These are phyloP conservation scores for Tricholoma flavovirens DNA, from an alignment of 768 basidiomycete genomes.

Conservation along the genomic window DNA sequence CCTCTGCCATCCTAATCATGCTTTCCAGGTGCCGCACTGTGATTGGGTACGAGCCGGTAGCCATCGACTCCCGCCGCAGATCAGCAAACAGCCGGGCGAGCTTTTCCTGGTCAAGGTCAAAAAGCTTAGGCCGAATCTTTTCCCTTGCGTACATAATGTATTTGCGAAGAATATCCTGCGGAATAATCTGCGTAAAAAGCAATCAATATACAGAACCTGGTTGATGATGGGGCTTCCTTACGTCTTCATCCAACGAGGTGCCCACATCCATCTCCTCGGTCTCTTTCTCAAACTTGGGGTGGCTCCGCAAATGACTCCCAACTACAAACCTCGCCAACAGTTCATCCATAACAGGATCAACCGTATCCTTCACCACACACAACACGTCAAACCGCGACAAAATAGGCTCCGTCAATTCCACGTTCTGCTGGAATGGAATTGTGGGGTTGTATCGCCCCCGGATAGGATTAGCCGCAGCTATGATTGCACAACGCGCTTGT, in stretches of 20 bases:
- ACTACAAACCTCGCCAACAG: conserved; percentile 97
- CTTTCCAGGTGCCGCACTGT: conserved; percentile 97
- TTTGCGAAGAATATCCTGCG: conserved; percentile 92
- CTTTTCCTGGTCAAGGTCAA: conserved; percentile 95
- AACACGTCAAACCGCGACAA: conserved; percentile 96
- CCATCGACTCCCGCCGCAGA: conserved; percentile 90
- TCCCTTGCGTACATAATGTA: conserved; percentile 99
- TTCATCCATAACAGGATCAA: conserved; percentile 96
- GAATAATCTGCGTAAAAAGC: conserved; percentile 65
- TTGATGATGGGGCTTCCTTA: conserved; percentile 32
- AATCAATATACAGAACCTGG: neutral
- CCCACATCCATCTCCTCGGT: conserved; percentile 92
- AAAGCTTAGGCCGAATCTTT: conserved; percentile 86
- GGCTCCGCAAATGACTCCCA: conserved; percentile 89
- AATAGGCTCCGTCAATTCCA: conserved; percentile 97
- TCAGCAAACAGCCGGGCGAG: conserved; percentile 91
- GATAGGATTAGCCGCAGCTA: conserved; percentile 97
- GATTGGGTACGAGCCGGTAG: conserved; percentile 98
- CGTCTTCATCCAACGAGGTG: conserved; percentile 85
- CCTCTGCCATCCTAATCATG: conserved; percentile 99
- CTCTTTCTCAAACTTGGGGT: conserved; percentile 85
- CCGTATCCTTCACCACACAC: conserved; percentile 96
- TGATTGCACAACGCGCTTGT: conserved; percentile 95
- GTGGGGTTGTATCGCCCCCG: conserved; percentile 97
- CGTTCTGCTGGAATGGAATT: conserved; percentile 97